A percentile compares a stretch with the other conserved stretches of the same genome.
These are phyloP conservation scores for Fragaria ananassa DNA, from an alignment of 306 rosid species.

Conservation along the genomic window DNA sequence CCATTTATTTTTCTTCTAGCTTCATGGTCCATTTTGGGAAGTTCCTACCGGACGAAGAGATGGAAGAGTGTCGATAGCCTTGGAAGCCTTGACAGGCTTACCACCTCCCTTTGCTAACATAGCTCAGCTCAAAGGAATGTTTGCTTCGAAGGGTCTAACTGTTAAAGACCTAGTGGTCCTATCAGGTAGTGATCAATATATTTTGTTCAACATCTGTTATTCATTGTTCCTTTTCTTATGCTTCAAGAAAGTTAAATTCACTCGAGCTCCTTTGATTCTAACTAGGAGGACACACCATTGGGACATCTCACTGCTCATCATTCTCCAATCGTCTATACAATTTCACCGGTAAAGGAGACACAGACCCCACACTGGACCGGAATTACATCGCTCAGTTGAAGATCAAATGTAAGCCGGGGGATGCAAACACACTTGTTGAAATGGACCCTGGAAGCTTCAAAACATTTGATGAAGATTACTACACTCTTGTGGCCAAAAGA, in stretches of 20 bases:
- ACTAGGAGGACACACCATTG: constrained; percentile 38
- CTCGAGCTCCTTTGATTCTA: background rate
- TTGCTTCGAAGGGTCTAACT: constrained; percentile 25
- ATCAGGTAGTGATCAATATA: constrained; percentile 21
- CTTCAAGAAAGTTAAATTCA: background rate
- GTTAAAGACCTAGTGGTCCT: constrained; percentile 36
- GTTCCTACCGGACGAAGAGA: constrained; percentile 45
- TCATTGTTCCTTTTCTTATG: background rate
- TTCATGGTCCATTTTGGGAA: constrained; percentile 32
- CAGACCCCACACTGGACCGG: constrained; percentile 39
- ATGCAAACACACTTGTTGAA: constrained; percentile 26
- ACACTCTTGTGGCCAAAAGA: constrained; percentile 29
- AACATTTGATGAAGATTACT: constrained; percentile 34
- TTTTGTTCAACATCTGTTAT: background rate
- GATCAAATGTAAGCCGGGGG: constrained; percentile 30
- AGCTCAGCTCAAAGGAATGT: constrained; percentile 23
- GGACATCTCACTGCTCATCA: constrained; percentile 30
- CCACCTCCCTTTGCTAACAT: constrained; percentile 35
- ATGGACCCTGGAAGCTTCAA: constrained; percentile 55
- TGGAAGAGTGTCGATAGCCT: constrained; percentile 27
- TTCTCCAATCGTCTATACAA: constrained; percentile 37
- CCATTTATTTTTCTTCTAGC: constrained; percentile 3
- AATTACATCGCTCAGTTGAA: constrained; percentile 26
- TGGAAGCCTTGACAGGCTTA: constrained; percentile 18
- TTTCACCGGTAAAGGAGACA: constrained; percentile 37